phyloP scores from a whole-genome alignment of 1,139 yeast genomes.

The Hyphopichia burtonii region DNA sequence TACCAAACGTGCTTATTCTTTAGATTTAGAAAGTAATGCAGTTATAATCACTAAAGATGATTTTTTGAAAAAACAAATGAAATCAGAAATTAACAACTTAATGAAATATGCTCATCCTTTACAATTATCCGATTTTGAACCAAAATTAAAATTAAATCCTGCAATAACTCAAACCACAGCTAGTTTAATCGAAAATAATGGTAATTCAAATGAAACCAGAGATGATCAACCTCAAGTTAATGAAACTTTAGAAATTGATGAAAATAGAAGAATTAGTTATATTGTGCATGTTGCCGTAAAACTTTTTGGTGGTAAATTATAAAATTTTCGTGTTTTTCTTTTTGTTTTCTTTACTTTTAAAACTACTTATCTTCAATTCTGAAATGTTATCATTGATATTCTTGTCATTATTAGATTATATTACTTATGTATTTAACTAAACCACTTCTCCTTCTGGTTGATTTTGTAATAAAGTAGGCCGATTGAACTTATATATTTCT shows the following conservation, averaged over 20 bases:
- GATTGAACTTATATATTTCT: background rate
- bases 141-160: constrained; percentile 17
- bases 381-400: background rate
- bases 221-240: background rate
- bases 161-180: background rate
- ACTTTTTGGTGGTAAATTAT: constrained; percentile 60
- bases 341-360: background rate
- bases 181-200: constrained; percentile 1
- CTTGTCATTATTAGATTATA: background rate
- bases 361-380: background rate
- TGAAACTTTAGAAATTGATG: constrained; percentile 34
- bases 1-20: constrained; percentile 83
- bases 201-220: background rate
- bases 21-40: constrained; percentile 88
- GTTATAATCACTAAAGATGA: constrained; percentile 70
- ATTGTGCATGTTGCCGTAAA: constrained; percentile 67
- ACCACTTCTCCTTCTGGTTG: background rate
- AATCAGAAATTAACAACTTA: constrained; percentile 62
- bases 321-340: background rate
- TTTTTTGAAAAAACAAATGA: constrained; percentile 56
- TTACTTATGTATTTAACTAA: no score
- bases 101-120: constrained; percentile 52
- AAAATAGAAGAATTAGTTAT: constrained; percentile 56
- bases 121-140: constrained; percentile 57
- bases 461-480: background rate